Evolutionary conservation across 2,329 filamentous ascomycete genomes (phyloP).

Genomic region (Dothistroma septosporum): DNA sequence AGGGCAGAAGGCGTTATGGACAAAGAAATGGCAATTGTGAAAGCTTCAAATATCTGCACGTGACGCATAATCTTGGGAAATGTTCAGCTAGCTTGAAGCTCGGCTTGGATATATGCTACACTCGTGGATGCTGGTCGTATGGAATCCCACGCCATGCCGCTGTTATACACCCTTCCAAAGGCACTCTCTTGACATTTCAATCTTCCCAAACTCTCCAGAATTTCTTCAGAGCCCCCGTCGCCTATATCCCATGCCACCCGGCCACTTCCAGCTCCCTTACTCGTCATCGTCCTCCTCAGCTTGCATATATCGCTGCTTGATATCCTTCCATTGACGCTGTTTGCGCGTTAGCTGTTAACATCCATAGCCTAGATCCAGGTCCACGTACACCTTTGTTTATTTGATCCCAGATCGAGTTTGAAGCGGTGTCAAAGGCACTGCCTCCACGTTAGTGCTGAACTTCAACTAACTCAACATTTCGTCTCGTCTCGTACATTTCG

Average conservation of each 20-base stretch:
- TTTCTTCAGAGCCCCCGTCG: neutral
- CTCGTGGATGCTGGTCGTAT: neutral
- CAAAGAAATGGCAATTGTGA: neutral
- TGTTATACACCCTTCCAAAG: conserved; percentile 1
- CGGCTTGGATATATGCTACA: conserved; percentile 1
- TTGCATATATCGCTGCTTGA: conserved; percentile 78
- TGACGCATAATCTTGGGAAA: neutral
- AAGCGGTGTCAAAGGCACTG: conserved; percentile 76
- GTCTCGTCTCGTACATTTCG: conserved; percentile 66
- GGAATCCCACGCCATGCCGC: neutral
- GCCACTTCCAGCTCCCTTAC: conserved; percentile 6
- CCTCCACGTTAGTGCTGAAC: conserved; percentile 20
- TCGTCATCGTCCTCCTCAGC: conserved; percentile 48
- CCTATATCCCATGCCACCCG: conserved; percentile 3
- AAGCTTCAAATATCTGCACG: neutral
- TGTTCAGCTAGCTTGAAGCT: neutral
- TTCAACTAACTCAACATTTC: neutral
- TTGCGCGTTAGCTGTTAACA: conserved; percentile 26
- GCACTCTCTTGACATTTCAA: neutral
- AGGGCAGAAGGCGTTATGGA: neutral
- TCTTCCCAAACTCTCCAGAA: conserved; percentile 4
- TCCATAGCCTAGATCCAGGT: neutral
- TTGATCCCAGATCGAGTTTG: conserved; percentile 85
- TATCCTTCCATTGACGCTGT: conserved; percentile 99
- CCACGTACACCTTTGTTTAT: conserved; percentile 84